A percentile compares a stretch with the other conserved stretches of the same genome.
Evolutionary conservation across 179 eudicot genomes (phyloP).

Genomic region (Heliamphora pulchella): DNA sequence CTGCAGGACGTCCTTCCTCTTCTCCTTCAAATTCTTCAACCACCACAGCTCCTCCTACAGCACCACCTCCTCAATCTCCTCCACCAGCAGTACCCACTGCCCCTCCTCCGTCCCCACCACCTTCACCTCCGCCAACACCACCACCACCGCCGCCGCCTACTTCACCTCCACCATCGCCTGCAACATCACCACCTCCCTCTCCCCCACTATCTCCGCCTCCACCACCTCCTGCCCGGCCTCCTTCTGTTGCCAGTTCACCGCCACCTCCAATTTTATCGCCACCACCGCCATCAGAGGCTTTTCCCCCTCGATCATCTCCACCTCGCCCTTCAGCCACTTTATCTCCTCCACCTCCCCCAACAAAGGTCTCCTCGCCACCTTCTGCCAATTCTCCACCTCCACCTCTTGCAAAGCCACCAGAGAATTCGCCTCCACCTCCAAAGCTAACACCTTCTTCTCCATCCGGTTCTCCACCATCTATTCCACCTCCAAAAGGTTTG

Average conservation of each 20-base stretch:
- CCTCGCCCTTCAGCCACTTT: conserved; percentile 26
- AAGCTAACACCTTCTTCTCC: conserved; percentile 15
- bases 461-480: conserved; percentile 25
- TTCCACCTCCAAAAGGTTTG: conserved; percentile 16
- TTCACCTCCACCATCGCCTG: conserved; percentile 25
- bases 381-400: conserved; percentile 30
- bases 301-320: conserved; percentile 30
- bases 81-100: conserved; percentile 24
- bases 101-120: conserved; percentile 27
- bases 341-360: conserved; percentile 30
- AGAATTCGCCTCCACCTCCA: conserved; percentile 29
- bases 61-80: conserved; percentile 33
- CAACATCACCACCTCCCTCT: conserved; percentile 21
- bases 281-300: conserved; percentile 27
- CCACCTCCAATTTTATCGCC: conserved; percentile 27
- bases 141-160: conserved; percentile 40
- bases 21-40: conserved; percentile 26
- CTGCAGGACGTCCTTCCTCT: conserved; percentile 28
- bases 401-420: conserved; percentile 21
- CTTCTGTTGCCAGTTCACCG: conserved; percentile 22
- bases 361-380: conserved; percentile 22
- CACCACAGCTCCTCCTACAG: conserved; percentile 22
- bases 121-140: conserved; percentile 28
- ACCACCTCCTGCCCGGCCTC: conserved; percentile 25
- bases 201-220: conserved; percentile 20